These are phyloP conservation scores for Candida sojae DNA, from an alignment of 1,139 yeast genomes.

Conservation along the genomic window DNA sequence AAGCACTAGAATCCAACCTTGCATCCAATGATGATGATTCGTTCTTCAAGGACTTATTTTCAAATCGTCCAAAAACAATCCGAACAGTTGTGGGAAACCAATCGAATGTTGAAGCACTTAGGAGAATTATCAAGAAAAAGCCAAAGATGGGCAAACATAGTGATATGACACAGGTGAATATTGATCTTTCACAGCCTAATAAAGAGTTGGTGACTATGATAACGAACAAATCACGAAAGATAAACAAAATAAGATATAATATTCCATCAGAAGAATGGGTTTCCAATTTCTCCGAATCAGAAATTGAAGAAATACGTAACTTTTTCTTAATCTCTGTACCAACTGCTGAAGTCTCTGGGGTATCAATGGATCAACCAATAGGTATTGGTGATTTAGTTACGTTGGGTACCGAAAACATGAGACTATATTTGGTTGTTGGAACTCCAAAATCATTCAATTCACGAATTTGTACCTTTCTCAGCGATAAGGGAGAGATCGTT, in stretches of 20 bases:
- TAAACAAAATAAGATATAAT: constrained; percentile 17
- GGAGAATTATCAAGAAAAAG: not conserved
- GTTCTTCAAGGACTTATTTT: not conserved
- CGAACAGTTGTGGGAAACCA: not conserved
- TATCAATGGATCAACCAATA: constrained; percentile 24
- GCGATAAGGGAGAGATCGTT: constrained; percentile 55
- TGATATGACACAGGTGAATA: not conserved
- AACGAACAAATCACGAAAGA: constrained; percentile 1
- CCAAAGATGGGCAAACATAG: not conserved
- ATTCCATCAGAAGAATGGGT: constrained; percentile 26
- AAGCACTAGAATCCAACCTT: not conserved
- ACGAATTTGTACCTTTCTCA: constrained; percentile 50
- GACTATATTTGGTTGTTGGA: constrained; percentile 34
- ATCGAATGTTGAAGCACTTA: not conserved
- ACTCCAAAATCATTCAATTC: constrained; percentile 30
- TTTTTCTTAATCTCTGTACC: constrained; percentile 18
- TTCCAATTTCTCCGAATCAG: not conserved
- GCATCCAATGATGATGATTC: not conserved
- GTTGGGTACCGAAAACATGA: constrained; percentile 29
- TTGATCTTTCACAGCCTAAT: constrained; percentile 7
- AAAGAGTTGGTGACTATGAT: constrained; percentile 6
- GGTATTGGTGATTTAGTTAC: constrained; percentile 44
- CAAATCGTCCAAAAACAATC: not conserved
- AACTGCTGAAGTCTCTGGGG: constrained; percentile 28
- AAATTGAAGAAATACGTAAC: constrained; percentile 6